Evolutionary conservation across 2,329 filamentous ascomycete species (phyloP).

Genomic region (Sarocladium kiliense): DNA sequence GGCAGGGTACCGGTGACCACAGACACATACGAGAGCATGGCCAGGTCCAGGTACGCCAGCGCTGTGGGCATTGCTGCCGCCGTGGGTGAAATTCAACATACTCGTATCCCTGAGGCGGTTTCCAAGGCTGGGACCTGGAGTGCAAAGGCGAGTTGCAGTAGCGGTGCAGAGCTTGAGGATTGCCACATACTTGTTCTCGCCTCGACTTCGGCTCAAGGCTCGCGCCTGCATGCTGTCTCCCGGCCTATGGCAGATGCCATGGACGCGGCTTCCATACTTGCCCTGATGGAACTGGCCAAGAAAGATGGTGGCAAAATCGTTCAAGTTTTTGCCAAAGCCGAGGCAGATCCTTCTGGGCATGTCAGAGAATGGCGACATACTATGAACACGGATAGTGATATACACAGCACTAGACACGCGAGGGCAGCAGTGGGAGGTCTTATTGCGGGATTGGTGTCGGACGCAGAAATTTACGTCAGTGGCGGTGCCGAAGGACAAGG

Average conservation of each 20-base stretch:
- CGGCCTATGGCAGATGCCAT: slow-evolving; percentile 11
- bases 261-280: slow-evolving; percentile 9
- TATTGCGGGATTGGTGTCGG: slow-evolving; percentile 10
- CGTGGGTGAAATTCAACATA: slow-evolving; percentile 7
- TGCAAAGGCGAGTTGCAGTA: slow-evolving; percentile 11
- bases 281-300: slow-evolving; percentile 2
- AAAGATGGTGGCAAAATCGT: slow-evolving; percentile 8
- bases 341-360: slow-evolving; percentile 10
- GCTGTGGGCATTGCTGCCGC: slow-evolving; percentile 10
- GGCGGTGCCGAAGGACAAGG: slow-evolving; percentile 11
- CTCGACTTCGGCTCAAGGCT: background rate
- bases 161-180: slow-evolving; percentile 11
- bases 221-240: slow-evolving; percentile 8
- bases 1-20: slow-evolving; percentile 9
- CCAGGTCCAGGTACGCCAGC: slow-evolving; percentile 10
- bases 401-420: slow-evolving; percentile 12
- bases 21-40: slow-evolving; percentile 12
- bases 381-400: slow-evolving; percentile 12
- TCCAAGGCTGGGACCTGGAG: background rate
- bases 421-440: slow-evolving; percentile 11
- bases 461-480: slow-evolving; percentile 10
- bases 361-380: slow-evolving; percentile 9
- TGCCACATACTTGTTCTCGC: slow-evolving; percentile 11
- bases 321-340: slow-evolving; percentile 11
- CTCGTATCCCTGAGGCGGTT: background rate